Conservation (phyloP, 164 flowering plant species). For the Malania oleifera region DNA sequence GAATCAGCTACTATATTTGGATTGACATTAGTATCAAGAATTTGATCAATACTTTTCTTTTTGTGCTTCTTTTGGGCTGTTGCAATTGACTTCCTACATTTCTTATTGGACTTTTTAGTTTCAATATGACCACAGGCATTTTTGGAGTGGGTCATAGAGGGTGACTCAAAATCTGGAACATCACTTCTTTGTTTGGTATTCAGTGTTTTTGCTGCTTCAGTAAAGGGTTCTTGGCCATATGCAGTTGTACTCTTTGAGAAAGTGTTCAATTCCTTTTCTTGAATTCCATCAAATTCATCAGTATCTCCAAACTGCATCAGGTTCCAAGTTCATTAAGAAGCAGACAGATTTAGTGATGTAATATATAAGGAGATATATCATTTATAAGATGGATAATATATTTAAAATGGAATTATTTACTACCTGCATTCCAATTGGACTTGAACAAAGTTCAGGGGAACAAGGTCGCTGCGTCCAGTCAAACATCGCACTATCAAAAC, state of each 20-base stretch:
- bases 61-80: neutral
- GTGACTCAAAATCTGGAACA: too few relatives aligned
- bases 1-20: neutral
- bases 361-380: too few relatives aligned
- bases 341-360: too few relatives aligned
- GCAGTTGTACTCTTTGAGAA: neutral
- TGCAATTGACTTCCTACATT: neutral
- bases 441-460: slow-evolving; percentile 4
- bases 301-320: neutral
- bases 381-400: too few relatives aligned
- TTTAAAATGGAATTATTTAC: too few relatives aligned
- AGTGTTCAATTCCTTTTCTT: neutral
- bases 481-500: slow-evolving; percentile 3
- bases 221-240: neutral
- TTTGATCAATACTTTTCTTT: neutral
- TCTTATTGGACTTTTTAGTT: neutral
- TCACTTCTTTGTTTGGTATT: too few relatives aligned
- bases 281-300: neutral
- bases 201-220: too few relatives aligned
- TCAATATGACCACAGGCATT: neutral
- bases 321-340: neutral
- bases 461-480: neutral
- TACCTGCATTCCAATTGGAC: neutral
- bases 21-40: neutral
- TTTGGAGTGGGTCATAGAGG: too few relatives aligned